Evolutionary conservation across 179 eudicot genomes (phyloP).

Genomic region (Amaranthus tricolor): DNA sequence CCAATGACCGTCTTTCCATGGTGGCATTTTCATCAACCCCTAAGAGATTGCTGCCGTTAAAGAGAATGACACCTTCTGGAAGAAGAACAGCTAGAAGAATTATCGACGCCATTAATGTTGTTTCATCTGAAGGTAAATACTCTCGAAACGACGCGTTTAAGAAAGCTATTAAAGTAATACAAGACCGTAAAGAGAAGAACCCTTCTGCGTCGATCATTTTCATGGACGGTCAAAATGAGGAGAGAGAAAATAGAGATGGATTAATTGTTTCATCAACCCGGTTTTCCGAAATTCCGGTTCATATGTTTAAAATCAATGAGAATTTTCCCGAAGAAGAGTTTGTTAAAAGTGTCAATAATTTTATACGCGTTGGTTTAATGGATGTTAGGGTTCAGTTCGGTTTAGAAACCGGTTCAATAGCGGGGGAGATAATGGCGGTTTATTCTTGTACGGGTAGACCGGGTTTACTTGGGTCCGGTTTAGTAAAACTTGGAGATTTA

Average conservation of each 20-base stretch:
- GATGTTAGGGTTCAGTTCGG: slow-evolving; percentile 59
- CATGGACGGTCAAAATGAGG: slow-evolving; percentile 62
- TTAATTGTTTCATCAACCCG: slow-evolving; percentile 49
- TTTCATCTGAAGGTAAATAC: slow-evolving; percentile 39
- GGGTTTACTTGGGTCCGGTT: slow-evolving; percentile 31
- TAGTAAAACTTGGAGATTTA: slow-evolving; percentile 60
- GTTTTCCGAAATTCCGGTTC: slow-evolving; percentile 77
- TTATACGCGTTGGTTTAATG: slow-evolving; percentile 72
- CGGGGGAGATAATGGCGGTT: slow-evolving; percentile 65
- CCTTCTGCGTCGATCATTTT: slow-evolving; percentile 66
- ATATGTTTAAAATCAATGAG: slow-evolving; percentile 34
- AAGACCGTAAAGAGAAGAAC: slow-evolving; percentile 76
- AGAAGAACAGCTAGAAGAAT: slow-evolving; percentile 67
- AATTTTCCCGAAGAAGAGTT: slow-evolving; percentile 58
- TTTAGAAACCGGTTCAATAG: slow-evolving; percentile 56
- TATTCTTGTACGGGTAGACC: slow-evolving; percentile 71
- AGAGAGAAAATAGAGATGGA: slow-evolving; percentile 6
- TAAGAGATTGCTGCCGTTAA: slow-evolving; percentile 59
- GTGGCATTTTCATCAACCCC: slow-evolving; percentile 65
- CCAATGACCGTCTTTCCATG: slow-evolving; percentile 78
- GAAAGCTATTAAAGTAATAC: slow-evolving; percentile 65
- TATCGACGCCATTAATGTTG: slow-evolving; percentile 54
- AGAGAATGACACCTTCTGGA: slow-evolving; percentile 73
- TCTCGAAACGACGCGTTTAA: slow-evolving; percentile 61
- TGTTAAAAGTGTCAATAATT: slow-evolving; percentile 49